Percentiles rank a stretch among this genome's conserved stretches.
Evolutionary conservation across 495 filamentous ascomycete genomes (phyloP).

Genomic region (Penicillium cosmopolitanum): DNA sequence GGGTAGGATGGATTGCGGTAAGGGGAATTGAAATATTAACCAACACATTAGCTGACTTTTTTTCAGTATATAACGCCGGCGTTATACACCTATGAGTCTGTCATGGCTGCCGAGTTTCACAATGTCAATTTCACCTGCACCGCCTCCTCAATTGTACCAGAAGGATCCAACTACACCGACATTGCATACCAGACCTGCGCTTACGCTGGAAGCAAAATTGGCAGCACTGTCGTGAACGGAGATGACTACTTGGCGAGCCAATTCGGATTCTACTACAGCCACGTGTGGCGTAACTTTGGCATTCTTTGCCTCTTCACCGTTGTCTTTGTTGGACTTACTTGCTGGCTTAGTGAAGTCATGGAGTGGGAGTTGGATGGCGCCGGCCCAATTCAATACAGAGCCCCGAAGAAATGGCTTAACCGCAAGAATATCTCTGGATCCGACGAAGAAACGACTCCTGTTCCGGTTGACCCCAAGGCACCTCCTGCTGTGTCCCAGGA

Average conservation of each 20-base stretch:
- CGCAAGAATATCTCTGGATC: slow-evolving; percentile 42
- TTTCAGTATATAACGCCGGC: slow-evolving; percentile 63
- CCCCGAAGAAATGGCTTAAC: slow-evolving; percentile 52
- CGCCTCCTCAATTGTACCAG: slow-evolving; percentile 57
- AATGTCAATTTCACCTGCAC: slow-evolving; percentile 49
- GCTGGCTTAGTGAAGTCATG: slow-evolving; percentile 63
- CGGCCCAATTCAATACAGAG: slow-evolving; percentile 58
- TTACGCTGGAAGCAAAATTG: slow-evolving; percentile 52
- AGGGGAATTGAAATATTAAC: slow-evolving; percentile 1
- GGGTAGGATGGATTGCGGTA: slow-evolving; percentile 45
- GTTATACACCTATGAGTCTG: slow-evolving; percentile 67
- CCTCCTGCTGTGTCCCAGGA: slow-evolving; percentile 16
- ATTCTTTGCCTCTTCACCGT: slow-evolving; percentile 65
- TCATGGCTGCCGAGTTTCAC: slow-evolving; percentile 61
- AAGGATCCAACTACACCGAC: slow-evolving; percentile 56
- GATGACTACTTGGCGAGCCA: slow-evolving; percentile 54
- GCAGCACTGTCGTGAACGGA: slow-evolving; percentile 54
- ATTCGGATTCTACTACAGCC: slow-evolving; percentile 56
- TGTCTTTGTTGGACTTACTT: slow-evolving; percentile 56
- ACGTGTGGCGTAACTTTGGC: slow-evolving; percentile 69
- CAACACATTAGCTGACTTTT: neutral
- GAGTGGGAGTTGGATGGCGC: slow-evolving; percentile 62
- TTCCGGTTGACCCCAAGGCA: slow-evolving; percentile 22
- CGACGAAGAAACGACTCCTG: slow-evolving; percentile 53
- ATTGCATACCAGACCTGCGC: slow-evolving; percentile 61